Evolutionary conservation across 2,329 filamentous ascomycete genomes (phyloP).

Genomic region (Trichoderma lentiforme): DNA sequence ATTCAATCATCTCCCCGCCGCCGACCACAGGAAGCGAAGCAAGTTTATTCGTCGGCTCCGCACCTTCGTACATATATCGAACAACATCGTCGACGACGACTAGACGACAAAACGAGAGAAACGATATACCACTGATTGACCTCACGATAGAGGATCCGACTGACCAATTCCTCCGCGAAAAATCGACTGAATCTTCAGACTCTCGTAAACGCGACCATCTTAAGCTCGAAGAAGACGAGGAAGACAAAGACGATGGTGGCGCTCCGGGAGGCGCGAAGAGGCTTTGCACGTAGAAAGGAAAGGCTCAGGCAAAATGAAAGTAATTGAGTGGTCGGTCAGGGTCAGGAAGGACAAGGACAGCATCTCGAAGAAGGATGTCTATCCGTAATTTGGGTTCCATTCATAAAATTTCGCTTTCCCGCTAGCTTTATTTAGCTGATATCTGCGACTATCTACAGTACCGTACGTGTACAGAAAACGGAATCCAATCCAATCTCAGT

Average conservation of each 20-base stretch:
- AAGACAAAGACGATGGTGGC: background rate
- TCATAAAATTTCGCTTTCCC: background rate
- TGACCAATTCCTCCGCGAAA: background rate
- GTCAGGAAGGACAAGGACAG: background rate
- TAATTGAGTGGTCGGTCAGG: background rate
- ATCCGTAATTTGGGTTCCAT: background rate
- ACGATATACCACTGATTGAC: background rate
- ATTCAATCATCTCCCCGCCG: background rate
- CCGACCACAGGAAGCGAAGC: background rate
- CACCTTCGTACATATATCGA: background rate
- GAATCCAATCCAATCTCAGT: background rate
- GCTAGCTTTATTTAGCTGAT: background rate
- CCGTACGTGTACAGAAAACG: too few species aligned
- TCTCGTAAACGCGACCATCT: background rate
- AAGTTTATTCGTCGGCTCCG: background rate
- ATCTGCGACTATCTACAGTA: background rate
- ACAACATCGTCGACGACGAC: background rate
- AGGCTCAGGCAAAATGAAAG: background rate
- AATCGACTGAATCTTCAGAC: background rate
- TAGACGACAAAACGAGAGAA: background rate
- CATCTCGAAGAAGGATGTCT: background rate
- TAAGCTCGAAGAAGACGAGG: background rate
- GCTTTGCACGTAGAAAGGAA: background rate
- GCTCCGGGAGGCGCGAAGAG: background rate
- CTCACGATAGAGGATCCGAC: background rate